Evolutionary conservation across 1,139 yeast species (phyloP).

Genomic region (Candida sanyaensis): DNA sequence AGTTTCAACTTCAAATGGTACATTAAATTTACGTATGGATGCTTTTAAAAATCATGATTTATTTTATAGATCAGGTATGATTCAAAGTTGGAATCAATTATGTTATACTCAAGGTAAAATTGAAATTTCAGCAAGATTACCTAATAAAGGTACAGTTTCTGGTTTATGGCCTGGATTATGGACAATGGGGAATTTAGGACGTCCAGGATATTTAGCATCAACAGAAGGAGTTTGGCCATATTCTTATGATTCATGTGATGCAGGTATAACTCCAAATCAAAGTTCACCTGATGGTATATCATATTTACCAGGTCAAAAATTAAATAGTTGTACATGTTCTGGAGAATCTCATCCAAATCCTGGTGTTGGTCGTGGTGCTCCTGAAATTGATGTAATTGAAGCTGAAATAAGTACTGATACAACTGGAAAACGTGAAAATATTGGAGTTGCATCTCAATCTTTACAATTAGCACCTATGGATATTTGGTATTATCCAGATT

Average conservation of each 20-base stretch:
- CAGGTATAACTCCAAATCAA: slow-evolving; percentile 87
- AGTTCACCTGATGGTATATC: slow-evolving; percentile 80
- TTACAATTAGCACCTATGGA: slow-evolving; percentile 84
- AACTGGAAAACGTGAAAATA: slow-evolving; percentile 22
- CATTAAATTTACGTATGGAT: slow-evolving; percentile 65
- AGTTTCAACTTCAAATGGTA: slow-evolving; percentile 65
- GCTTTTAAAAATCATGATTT: slow-evolving; percentile 71
- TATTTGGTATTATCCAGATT: slow-evolving; percentile 84
- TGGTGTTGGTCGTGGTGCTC: slow-evolving; percentile 86
- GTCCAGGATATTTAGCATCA: slow-evolving; percentile 79
- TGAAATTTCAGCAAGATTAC: slow-evolving; percentile 70
- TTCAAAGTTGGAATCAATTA: slow-evolving; percentile 81
- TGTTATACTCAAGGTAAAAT: slow-evolving; percentile 78
- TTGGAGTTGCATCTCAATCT: slow-evolving; percentile 80
- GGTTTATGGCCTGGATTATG: slow-evolving; percentile 94
- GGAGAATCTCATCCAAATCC: slow-evolving; percentile 80
- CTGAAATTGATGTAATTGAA: slow-evolving; percentile 85
- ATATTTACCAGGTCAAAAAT: slow-evolving; percentile 74
- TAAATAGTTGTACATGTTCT: slow-evolving; percentile 68
- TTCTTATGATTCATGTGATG: slow-evolving; percentile 79
- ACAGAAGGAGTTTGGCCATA: slow-evolving; percentile 93
- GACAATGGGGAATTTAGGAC: slow-evolving; percentile 84
- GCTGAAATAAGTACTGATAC: slow-evolving; percentile 57
- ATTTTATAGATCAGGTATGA: slow-evolving; percentile 80
- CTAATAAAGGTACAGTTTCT: slow-evolving; percentile 70